Conservation (phyloP, 1,284 basidiomycete species). For the Cryptococcus sp. region DNA sequence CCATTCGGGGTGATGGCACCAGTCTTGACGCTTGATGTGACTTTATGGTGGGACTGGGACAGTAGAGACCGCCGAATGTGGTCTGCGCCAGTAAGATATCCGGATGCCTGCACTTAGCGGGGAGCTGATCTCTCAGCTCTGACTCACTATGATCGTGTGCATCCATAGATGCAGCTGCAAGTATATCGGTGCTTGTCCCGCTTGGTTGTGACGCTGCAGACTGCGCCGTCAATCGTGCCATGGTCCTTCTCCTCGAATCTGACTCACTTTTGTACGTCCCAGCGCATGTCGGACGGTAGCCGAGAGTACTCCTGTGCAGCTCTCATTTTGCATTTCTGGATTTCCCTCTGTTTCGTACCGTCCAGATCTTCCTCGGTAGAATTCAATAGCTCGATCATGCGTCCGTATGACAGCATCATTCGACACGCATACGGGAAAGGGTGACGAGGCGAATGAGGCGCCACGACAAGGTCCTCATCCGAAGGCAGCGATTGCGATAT, state of each 20-base stretch:
- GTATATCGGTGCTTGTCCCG: slow-evolving; percentile 18
- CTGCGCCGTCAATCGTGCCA: slow-evolving; percentile 8
- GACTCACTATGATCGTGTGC: slow-evolving; percentile 27
- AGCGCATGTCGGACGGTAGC: slow-evolving; percentile 24
- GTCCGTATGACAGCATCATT: slow-evolving; percentile 24
- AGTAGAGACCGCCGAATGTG: slow-evolving; percentile 2
- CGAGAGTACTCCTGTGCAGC: slow-evolving; percentile 21
- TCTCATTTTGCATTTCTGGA: slow-evolving; percentile 1
- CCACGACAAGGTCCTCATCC: slow-evolving; percentile 6
- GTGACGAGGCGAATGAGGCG: not conserved
- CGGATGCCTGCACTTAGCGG: slow-evolving; percentile 6
- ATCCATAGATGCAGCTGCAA: slow-evolving; percentile 32
- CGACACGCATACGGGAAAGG: slow-evolving; percentile 25
- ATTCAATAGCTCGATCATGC: slow-evolving; percentile 6
- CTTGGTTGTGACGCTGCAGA: slow-evolving; percentile 18
- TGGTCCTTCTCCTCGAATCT: not conserved
- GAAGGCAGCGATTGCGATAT: slow-evolving; percentile 22
- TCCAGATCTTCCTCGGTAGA: not conserved
- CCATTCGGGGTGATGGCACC: slow-evolving; percentile 16
- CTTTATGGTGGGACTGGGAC: not conserved
- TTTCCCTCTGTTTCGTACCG: not conserved
- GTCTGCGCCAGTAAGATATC: slow-evolving; percentile 14
- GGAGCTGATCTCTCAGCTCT: not conserved
- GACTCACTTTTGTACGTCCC: slow-evolving; percentile 29
- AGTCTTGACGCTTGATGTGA: slow-evolving; percentile 3